These are phyloP conservation scores for Claviceps arundinis DNA, from an alignment of 2,329 filamentous ascomycete species.

Conservation along the genomic window DNA sequence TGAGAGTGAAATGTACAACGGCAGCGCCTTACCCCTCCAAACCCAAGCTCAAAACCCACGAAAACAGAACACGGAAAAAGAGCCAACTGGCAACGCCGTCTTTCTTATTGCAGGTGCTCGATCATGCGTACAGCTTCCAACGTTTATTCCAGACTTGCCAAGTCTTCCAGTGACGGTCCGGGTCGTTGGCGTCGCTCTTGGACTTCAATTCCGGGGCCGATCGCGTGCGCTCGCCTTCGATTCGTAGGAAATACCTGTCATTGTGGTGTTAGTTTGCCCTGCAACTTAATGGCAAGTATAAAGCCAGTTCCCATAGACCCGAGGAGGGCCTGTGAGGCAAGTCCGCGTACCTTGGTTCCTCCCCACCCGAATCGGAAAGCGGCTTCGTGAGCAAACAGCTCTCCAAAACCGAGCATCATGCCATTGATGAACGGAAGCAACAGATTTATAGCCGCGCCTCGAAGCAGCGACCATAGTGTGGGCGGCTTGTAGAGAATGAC, in stretches of 20 bases:
- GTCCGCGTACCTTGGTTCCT: slow-evolving; percentile 61
- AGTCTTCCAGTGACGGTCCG: slow-evolving; percentile 46
- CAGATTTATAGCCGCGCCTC: slow-evolving; percentile 91
- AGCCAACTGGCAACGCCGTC: background rate
- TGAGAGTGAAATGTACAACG: background rate
- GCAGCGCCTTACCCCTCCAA: background rate
- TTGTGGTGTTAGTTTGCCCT: slow-evolving; percentile 7
- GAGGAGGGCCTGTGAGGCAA: too few relatives aligned
- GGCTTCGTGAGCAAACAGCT: slow-evolving; percentile 90
- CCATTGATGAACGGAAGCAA: slow-evolving; percentile 92
- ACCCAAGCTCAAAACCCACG: background rate
- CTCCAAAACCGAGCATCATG: slow-evolving; percentile 94
- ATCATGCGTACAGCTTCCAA: background rate
- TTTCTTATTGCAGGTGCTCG: background rate
- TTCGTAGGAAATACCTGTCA: slow-evolving; percentile 42
- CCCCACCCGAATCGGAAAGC: slow-evolving; percentile 90
- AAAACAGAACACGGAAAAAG: background rate
- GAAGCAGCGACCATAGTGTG: slow-evolving; percentile 70
- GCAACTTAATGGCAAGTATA: background rate
- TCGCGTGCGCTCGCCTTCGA: slow-evolving; percentile 48
- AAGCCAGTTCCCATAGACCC: too few relatives aligned
- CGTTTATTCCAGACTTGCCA: slow-evolving; percentile 54
- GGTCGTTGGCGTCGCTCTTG: slow-evolving; percentile 50
- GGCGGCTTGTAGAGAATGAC: slow-evolving; percentile 82
- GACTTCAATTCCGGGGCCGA: slow-evolving; percentile 76